Conservation (phyloP, 768 basidiomycete species). For the Naganishia vaughanmartiniae region DNA sequence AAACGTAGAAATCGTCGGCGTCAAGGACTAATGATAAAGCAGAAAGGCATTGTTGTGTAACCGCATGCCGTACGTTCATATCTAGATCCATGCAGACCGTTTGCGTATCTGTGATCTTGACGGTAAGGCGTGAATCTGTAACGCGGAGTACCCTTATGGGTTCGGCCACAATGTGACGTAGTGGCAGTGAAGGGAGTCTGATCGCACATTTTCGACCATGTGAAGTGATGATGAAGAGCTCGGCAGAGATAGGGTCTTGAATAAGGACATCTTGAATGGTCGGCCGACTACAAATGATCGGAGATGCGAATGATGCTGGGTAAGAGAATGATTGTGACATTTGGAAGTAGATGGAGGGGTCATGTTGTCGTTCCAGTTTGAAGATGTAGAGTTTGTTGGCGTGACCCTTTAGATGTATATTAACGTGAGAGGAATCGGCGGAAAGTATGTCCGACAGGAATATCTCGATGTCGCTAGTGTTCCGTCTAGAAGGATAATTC, state of each 20-base stretch:
- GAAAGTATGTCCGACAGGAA: conserved; percentile 37
- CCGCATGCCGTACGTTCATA: conserved; percentile 1
- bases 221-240: conserved; percentile 61
- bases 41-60: conserved; percentile 21
- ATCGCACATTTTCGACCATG: conserved; percentile 34
- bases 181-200: not conserved
- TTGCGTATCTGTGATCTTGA: not conserved
- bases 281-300: conserved; percentile 65
- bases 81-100: conserved; percentile 13
- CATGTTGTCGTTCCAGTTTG: conserved; percentile 3
- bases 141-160: not conserved
- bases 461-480: not conserved
- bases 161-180: not conserved
- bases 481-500: not conserved
- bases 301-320: conserved; percentile 54
- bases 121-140: not conserved
- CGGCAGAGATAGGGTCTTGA: conserved; percentile 56
- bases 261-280: conserved; percentile 69
- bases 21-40: conserved; percentile 6
- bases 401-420: conserved; percentile 35
- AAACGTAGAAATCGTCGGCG: not conserved
- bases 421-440: conserved; percentile 34
- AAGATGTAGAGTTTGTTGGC: conserved; percentile 21
- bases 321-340: not conserved
- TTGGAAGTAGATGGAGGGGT: not conserved